Evolutionary conservation across 2,329 filamentous ascomycete species (phyloP).

Genomic region (Beauveria medogensis): DNA sequence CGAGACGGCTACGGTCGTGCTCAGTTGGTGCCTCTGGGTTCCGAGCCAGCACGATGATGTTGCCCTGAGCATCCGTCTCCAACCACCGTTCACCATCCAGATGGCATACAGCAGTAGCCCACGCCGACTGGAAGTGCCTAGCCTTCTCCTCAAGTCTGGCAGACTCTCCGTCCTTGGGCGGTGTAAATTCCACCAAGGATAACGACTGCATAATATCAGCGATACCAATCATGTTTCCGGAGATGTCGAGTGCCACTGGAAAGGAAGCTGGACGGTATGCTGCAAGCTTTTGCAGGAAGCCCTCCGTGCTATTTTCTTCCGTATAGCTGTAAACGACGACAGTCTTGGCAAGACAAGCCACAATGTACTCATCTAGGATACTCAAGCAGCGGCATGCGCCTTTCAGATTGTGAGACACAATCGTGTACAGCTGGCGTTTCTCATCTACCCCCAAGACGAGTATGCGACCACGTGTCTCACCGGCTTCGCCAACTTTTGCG

Average conservation of each 20-base stretch:
- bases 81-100: slow-evolving; percentile 70
- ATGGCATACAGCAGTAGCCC: slow-evolving; percentile 71
- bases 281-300: slow-evolving; percentile 60
- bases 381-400: slow-evolving; percentile 75
- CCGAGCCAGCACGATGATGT: slow-evolving; percentile 70
- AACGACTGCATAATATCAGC: slow-evolving; percentile 93
- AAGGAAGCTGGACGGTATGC: slow-evolving; percentile 76
- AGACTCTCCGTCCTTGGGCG: slow-evolving; percentile 45
- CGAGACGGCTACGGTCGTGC: slow-evolving; percentile 63
- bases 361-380: slow-evolving; percentile 67
- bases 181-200: slow-evolving; percentile 64
- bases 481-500: slow-evolving; percentile 40
- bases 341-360: slow-evolving; percentile 85
- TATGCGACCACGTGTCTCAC: slow-evolving; percentile 60
- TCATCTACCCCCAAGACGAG: slow-evolving; percentile 76
- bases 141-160: slow-evolving; percentile 65
- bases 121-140: slow-evolving; percentile 72
- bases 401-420: slow-evolving; percentile 62
- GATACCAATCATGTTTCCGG: slow-evolving; percentile 68
- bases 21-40: slow-evolving; percentile 65
- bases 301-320: slow-evolving; percentile 47
- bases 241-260: slow-evolving; percentile 71
- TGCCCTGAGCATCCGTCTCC: slow-evolving; percentile 79
- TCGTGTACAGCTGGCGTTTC: slow-evolving; percentile 62
- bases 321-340: slow-evolving; percentile 52